Conservation (phyloP, 495 filamentous ascomycete species). For the Neurospora sp. region DNA sequence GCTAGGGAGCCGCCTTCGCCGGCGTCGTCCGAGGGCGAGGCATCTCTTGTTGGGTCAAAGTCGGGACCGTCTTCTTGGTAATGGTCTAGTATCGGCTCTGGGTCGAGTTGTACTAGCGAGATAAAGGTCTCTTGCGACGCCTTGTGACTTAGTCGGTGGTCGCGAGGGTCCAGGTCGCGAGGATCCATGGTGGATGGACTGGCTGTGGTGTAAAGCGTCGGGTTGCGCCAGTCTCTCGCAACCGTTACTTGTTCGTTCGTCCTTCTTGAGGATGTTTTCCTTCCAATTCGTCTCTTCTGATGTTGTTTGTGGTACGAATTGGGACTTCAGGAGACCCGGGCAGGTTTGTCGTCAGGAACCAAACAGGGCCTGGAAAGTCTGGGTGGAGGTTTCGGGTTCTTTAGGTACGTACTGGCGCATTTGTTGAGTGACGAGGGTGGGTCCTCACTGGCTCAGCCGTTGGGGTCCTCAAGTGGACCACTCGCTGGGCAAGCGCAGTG, state of each 20-base stretch:
- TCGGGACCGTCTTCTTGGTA: constrained; percentile 47
- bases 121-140: constrained; percentile 44
- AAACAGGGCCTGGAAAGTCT: not conserved
- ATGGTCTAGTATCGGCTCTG: constrained; percentile 47
- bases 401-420: not conserved
- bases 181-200: constrained; percentile 18
- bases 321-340: not conserved
- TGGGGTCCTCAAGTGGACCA: not conserved
- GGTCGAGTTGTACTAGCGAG: constrained; percentile 70
- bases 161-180: constrained; percentile 11
- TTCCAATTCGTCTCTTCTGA: not conserved
- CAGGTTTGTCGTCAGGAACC: not conserved
- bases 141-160: constrained; percentile 3
- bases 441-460: not conserved
- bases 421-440: not conserved
- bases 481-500: not conserved
- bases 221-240: not conserved
- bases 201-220: not conserved
- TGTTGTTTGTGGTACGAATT: not conserved
- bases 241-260: not conserved
- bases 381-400: not conserved
- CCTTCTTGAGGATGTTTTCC: too few relatives aligned
- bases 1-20: constrained; percentile 7
- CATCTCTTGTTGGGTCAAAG: constrained; percentile 22
- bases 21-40: not conserved